Base-by-base conservation (phyloP, 805 yeast species). In the Yarrowia phangngaensis region DNA sequence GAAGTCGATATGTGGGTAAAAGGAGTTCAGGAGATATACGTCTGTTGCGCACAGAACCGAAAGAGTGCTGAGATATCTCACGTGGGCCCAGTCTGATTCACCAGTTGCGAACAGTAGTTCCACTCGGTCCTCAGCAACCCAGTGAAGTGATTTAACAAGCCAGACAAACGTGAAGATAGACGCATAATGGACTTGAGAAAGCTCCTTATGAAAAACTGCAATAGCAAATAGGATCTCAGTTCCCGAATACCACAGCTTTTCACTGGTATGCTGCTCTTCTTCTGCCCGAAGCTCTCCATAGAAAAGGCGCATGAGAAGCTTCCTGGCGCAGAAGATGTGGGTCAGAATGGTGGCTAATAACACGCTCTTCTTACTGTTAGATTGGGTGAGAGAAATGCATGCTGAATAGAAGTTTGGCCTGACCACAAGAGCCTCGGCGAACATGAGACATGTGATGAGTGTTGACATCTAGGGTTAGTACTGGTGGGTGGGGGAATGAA, bases 231-330 rank as follows among this genome's bases (percentile, higher is more conserved):
- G 72, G 1, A 67, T 59, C 50, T 79, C 79, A 30, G 84, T 77
- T 15, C 82, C 67, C 2, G 84, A 74, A 50, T 68, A 78, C 72
- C 81, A 84, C 45, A 76, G 71, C 61, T 79, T 73, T 61, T 75
- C 94, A 61, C 72, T 76, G 45, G 78, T 71, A 59, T 83, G 89
- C 56, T 89, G 95, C 47, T 74, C 64, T 61, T 90, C 98, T 24
- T 84, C 72, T 12, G 79, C 65, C 51, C 95, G 70, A 46, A 90
- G 66, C 51, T 78, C 79, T 0, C 95, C 95, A 67, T 88, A 87
- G 27, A 62, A 51, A 27, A 57, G 41, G 35, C 54, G 45, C 45
- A 55, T 55, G 8, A 60, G 34, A n/a, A 45, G 32, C 41, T 41
- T 41, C 20, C 35, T 34, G 4, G 48, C 48, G 9, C 48, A 41